Evolutionary conservation across 352 stramenopile species (phyloP).

Genomic region (Plasmopara halstedii): DNA sequence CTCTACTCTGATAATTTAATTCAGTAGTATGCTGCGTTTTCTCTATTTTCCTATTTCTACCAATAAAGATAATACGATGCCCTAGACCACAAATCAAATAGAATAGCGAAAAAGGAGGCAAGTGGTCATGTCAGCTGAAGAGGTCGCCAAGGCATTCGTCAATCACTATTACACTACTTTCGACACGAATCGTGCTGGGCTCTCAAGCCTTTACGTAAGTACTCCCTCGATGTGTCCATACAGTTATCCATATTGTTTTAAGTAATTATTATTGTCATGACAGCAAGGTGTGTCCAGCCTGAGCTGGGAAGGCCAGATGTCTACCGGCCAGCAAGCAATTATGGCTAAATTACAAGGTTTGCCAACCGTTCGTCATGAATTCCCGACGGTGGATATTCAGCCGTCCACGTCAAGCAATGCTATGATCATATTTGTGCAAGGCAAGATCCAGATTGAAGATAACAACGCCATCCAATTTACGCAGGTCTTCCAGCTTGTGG

Average conservation of each 20-base stretch:
- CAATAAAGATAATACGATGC: slow-evolving; percentile 11
- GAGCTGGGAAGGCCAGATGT: slow-evolving; percentile 69
- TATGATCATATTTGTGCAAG: slow-evolving; percentile 95
- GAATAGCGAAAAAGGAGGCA: slow-evolving; percentile 8
- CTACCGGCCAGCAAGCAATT: slow-evolving; percentile 78
- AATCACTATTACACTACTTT: slow-evolving; percentile 86
- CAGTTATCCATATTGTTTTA: neutral
- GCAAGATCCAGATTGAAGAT: slow-evolving; percentile 89
- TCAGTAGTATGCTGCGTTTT: slow-evolving; percentile 6
- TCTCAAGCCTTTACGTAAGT: slow-evolving; percentile 79
- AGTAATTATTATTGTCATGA: slow-evolving; percentile 1
- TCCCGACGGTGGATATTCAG: slow-evolving; percentile 91
- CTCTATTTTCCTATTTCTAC: slow-evolving; percentile 15
- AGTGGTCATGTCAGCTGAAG: slow-evolving; percentile 68
- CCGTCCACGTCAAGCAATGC: slow-evolving; percentile 82
- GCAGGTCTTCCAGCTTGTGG: slow-evolving; percentile 95
- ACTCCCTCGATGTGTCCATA: neutral
- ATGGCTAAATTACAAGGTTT: slow-evolving; percentile 82
- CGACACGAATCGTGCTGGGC: slow-evolving; percentile 64
- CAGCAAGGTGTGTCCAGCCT: slow-evolving; percentile 72
- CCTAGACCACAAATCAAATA: slow-evolving; percentile 22
- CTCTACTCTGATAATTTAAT: slow-evolving; percentile 8
- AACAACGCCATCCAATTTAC: slow-evolving; percentile 95
- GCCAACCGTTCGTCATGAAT: slow-evolving; percentile 67
- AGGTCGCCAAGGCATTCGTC: slow-evolving; percentile 81